Evolutionary conservation across 2,329 filamentous ascomycete genomes (phyloP), one percentile per base, ranked within the genome.

Genomic region (Alternaria triticina): DNA sequence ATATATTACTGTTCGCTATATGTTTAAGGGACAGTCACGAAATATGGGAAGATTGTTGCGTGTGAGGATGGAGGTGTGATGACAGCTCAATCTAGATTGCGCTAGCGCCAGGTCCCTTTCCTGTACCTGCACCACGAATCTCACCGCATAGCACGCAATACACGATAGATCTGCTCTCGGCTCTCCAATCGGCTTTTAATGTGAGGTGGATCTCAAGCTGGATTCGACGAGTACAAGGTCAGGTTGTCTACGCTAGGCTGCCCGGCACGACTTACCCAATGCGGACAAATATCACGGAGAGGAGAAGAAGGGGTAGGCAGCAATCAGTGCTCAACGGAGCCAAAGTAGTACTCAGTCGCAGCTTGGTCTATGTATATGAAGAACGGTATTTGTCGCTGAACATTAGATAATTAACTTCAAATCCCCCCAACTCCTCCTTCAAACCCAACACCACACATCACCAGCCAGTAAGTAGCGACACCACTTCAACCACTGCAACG

Each of bases 201-300:
- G 13, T 6, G 8, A 52, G 49, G 17, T 52, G 13, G 20, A 33
- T 20, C 13, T 51, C 17, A 40, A 36, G 5, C 1, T 3, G 1
- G 9, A 40, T 57, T 33, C 11, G 27, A 52, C 45, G n/a, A 36
- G 11, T 27, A 25, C 20, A 49, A 43, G 66, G 50, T 66, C 47
- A 52, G 45, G 30, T 64, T 68, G 55, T 62, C 68, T 65, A 62
- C 30, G 54, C 57, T 68, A 30, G 65, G 66, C 15, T 17, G 56
- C 65, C 67, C 36, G 69, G 69, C 61, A 67, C 67, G 62, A 57
- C 62, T 67, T 64, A 30, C 69, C 69, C 40, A 58, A 71, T 62
- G 49, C 23, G 45, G 69, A 65, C 58, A 71, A 65, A 61, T 66
- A 61, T 67, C 60, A 64, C 69, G 62, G 64, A 54, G 64, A 54